Base-by-base conservation (phyloP, 352 stramenopile species). In the Pythium dissotocum region DNA sequence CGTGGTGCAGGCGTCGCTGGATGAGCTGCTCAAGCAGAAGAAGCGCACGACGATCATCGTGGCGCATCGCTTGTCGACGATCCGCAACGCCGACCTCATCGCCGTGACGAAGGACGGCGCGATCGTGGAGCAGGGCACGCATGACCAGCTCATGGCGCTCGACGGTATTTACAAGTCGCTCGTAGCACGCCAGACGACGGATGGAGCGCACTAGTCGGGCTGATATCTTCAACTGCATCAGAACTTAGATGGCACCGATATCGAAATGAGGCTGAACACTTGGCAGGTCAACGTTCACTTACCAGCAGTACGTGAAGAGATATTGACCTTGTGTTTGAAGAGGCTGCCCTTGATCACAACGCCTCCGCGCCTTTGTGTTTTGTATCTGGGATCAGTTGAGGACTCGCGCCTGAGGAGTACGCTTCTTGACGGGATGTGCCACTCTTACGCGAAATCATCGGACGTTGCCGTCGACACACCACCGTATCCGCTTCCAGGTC, bases 11-110 rank as follows among this genome's bases (percentile, higher is more conserved):
- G 67, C 51, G 24, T 65, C 61, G 18, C 46, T 73, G 36, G 67
- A 73, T 44, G 13, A 58, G 32, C 57, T 73, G 4, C 32, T 73
- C 13, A 35, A 51, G 36, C 48, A 63, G 24, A 70, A 70, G 40
- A 35, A 51, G 14, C 77, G 76, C 9, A 97, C 90, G 9, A 94
- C 82, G 28, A 81, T 97, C 49, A 85, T 96, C 35, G 75, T 98
- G 69, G 90, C 94, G 10, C 94, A 98, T 67, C 76, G 95, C 6
- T 70, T 97, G 40, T 90, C 80, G 18, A 98, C 89, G 13, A 85
- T 97, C 40, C 69, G 72, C 21, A 90, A 97, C 55, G 83, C 80
- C 26, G 89, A 98, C 72, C 75, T 86, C 30, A 98, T 98, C 53
- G 80, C 90, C 48, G 89, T 98, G 10, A 59, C 97, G 48, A 60